Conservation (phyloP, 345 rosid genomes). For the Nephelium lappaceum region DNA sequence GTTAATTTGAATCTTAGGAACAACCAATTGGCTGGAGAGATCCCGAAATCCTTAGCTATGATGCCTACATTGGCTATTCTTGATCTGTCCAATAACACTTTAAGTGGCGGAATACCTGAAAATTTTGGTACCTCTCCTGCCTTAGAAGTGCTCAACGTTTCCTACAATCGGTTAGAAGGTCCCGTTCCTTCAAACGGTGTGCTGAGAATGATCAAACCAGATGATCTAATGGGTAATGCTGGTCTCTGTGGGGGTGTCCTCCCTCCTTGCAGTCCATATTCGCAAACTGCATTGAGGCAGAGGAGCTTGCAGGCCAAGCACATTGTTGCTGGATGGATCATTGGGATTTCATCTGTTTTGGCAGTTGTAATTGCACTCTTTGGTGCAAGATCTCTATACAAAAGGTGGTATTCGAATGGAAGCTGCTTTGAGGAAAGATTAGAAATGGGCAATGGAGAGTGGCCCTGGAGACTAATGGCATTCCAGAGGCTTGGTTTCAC, state of each 20-base stretch:
- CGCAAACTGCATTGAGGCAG: constrained; percentile 34
- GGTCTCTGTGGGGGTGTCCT: constrained; percentile 86
- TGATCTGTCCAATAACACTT: constrained; percentile 84
- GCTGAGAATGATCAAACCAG: constrained; percentile 75
- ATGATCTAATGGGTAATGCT: constrained; percentile 65
- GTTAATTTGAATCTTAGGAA: constrained; percentile 68
- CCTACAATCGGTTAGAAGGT: constrained; percentile 81
- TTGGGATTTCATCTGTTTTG: constrained; percentile 60
- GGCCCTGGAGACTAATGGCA: constrained; percentile 96
- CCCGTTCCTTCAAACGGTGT: constrained; percentile 79
- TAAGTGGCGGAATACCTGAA: constrained; percentile 74
- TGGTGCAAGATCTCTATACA: constrained; percentile 46
- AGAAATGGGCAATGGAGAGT: constrained; percentile 56
- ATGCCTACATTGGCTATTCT: constrained; percentile 86
- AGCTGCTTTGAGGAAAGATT: constrained; percentile 55
- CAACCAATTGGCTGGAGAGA: constrained; percentile 68
- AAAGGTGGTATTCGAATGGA: constrained; percentile 54
- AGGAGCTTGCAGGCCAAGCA: constrained; percentile 51
- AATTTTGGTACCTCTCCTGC: constrained; percentile 82
- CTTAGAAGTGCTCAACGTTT: constrained; percentile 75
- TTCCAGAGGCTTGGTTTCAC: constrained; percentile 90
- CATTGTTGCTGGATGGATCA: constrained; percentile 61
- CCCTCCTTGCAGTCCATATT: constrained; percentile 64
- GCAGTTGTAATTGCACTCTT: constrained; percentile 52
- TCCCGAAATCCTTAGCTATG: constrained; percentile 65